These are phyloP conservation scores for Mortierella sp. DNA, from an alignment of 371 early-diverging fungal genomes.

Conservation along the genomic window DNA sequence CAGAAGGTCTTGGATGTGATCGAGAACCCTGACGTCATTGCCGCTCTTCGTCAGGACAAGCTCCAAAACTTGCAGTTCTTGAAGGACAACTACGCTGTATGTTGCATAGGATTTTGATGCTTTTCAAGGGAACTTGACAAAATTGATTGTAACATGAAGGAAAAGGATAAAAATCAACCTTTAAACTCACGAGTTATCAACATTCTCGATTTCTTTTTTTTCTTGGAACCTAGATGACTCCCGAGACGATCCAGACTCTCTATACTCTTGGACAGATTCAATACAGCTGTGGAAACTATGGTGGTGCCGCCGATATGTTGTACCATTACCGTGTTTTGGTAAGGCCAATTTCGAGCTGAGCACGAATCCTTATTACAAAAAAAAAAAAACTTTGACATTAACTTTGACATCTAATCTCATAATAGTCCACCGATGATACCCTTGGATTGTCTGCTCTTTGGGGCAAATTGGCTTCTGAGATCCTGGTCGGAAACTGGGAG, in stretches of 20 bases:
- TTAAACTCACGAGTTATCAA: background rate
- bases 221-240: conserved; percentile 76
- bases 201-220: background rate
- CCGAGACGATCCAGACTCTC: conserved; percentile 85
- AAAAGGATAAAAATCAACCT: background rate
- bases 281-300: conserved; percentile 93
- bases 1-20: conserved; percentile 89
- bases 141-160: background rate
- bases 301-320: conserved; percentile 91
- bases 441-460: conserved; percentile 88
- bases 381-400: background rate
- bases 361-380: background rate
- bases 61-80: conserved; percentile 87
- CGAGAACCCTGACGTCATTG: conserved; percentile 91
- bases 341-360: background rate
- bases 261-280: conserved; percentile 92
- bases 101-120: conserved; percentile 3
- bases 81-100: conserved; percentile 85
- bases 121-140: background rate
- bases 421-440: conserved; percentile 87
- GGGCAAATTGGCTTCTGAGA: conserved; percentile 98
- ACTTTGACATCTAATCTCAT: background rate
- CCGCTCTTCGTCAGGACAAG: conserved; percentile 93
- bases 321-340: conserved; percentile 94
- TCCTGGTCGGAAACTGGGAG: conserved; percentile 94